phyloP scores from a whole-genome alignment of 1,284 basidiomycete species.

The Ustilago loliicola region DNA sequence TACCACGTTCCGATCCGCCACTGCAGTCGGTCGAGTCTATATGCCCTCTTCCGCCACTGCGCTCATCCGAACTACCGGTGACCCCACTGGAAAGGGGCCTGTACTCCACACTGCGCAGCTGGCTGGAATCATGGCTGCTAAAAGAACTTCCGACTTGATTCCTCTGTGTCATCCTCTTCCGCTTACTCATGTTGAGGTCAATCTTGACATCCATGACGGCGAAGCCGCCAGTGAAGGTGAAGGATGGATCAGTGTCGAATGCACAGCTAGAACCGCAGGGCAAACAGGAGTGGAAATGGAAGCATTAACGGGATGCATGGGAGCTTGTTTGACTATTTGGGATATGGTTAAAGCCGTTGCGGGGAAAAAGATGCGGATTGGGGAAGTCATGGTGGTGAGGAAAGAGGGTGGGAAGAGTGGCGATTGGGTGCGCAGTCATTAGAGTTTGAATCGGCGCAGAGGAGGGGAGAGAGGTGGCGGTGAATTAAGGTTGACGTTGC shows the following conservation, averaged over 20 bases:
- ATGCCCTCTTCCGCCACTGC: slow-evolving; percentile 78
- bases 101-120: slow-evolving; percentile 78
- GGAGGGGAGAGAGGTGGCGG: too few species aligned
- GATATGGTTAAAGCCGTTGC: slow-evolving; percentile 92
- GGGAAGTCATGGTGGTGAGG: slow-evolving; percentile 76
- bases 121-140: slow-evolving; percentile 88
- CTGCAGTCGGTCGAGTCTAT: slow-evolving; percentile 82
- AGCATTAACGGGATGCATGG: slow-evolving; percentile 84
- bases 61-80: slow-evolving; percentile 73
- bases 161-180: slow-evolving; percentile 86
- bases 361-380: slow-evolving; percentile 80
- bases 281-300: slow-evolving; percentile 88
- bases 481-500: not conserved
- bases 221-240: slow-evolving; percentile 2
- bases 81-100: slow-evolving; percentile 51
- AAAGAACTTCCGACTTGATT: slow-evolving; percentile 78
- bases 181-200: slow-evolving; percentile 79
- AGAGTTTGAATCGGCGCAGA: not conserved
- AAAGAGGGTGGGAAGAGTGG: slow-evolving; percentile 84
- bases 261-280: slow-evolving; percentile 50
- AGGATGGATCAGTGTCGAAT: slow-evolving; percentile 51
- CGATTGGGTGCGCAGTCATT: slow-evolving; percentile 63
- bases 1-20: slow-evolving; percentile 79
- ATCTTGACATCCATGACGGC: slow-evolving; percentile 71
- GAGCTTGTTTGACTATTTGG: slow-evolving; percentile 86